phyloP scores from a whole-genome alignment of 495 filamentous ascomycete species.

The Penicillium tannophilum region DNA sequence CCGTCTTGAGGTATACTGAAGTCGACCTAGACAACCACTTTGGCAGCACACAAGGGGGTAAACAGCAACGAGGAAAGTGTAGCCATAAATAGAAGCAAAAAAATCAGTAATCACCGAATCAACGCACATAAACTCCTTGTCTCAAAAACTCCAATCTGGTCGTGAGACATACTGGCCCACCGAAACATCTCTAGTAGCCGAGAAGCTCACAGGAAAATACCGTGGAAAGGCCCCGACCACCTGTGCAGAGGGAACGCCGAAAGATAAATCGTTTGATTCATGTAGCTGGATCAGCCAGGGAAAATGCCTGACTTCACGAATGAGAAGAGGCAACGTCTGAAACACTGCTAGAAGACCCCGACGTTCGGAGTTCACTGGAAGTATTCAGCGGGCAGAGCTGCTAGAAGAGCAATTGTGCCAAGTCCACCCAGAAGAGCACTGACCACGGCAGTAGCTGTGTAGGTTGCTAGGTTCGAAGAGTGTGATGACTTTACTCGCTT shows the following conservation, averaged over 20 bases:
- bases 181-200: background rate
- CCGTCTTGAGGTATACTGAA: background rate
- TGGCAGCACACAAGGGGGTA: background rate
- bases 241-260: background rate
- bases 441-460: slow-evolving; percentile 47
- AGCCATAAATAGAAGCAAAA: background rate
- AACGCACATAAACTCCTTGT: background rate
- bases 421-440: slow-evolving; percentile 51
- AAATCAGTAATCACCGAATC: background rate
- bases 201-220: background rate
- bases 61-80: background rate
- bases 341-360: background rate
- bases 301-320: background rate
- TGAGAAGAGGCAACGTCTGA: background rate
- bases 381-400: slow-evolving; percentile 46
- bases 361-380: slow-evolving; percentile 23
- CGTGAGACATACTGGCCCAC: background rate
- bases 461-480: slow-evolving; percentile 32
- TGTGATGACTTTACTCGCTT: slow-evolving; percentile 38
- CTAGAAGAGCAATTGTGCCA: slow-evolving; percentile 51
- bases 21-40: background rate
- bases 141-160: slow-evolving; percentile 1
- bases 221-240: background rate
- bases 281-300: background rate
- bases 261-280: background rate